These are phyloP conservation scores for Nannochloris sp. DNA, from an alignment of 139 green algal genomes.

Conservation along the genomic window DNA sequence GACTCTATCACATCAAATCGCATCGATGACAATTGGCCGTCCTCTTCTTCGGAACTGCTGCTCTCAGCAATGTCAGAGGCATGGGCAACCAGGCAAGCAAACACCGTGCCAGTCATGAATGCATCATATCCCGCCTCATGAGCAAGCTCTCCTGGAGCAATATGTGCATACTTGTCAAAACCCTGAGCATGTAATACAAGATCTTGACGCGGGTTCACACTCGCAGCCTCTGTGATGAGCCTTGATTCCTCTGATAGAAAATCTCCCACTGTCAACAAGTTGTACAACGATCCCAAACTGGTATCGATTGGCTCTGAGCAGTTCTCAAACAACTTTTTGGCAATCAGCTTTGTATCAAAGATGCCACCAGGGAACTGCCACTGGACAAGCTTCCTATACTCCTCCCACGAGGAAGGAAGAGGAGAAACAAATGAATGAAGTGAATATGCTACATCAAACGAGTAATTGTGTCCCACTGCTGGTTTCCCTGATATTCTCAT, in stretches of 20 bases:
- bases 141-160: constrained; percentile 11
- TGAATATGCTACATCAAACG: constrained; percentile 53
- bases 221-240: not conserved
- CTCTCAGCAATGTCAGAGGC: not conserved
- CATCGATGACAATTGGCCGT: too few species aligned
- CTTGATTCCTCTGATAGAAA: not conserved
- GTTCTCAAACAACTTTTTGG: constrained; percentile 17
- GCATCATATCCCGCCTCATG: constrained; percentile 74
- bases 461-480: constrained; percentile 54
- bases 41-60: not conserved
- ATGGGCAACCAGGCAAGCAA: constrained; percentile 13
- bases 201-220: not conserved
- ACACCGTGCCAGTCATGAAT: constrained; percentile 59
- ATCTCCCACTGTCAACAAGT: not conserved
- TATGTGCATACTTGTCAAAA: constrained; percentile 25
- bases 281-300: not conserved
- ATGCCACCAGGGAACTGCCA: constrained; percentile 58
- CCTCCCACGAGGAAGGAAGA: constrained; percentile 43
- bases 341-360: constrained; percentile 62
- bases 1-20: constrained; percentile 5
- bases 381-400: constrained; percentile 40
- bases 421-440: constrained; percentile 40
- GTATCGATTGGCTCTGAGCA: constrained; percentile 6
- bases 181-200: constrained; percentile 21
- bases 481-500: constrained; percentile 42